Evolutionary conservation across 2,329 filamentous ascomycete species (phyloP).

Genomic region (Rhinocladiella mackenziei): DNA sequence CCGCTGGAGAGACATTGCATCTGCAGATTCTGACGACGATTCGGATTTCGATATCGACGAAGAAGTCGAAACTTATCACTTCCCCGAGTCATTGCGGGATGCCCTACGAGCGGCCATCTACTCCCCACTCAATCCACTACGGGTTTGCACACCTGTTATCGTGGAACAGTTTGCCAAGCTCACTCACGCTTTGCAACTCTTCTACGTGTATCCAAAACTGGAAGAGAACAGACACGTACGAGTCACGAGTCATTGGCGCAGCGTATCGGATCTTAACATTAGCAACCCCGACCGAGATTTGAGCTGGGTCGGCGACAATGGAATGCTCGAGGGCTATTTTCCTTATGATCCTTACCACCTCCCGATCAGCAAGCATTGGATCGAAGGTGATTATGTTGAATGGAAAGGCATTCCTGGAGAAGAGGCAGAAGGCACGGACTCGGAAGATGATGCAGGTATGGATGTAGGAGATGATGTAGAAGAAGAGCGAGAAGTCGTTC

Average conservation of each 20-base stretch:
- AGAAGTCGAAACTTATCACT: conserved; percentile 67
- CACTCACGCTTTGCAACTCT: conserved; percentile 75
- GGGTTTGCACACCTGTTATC: conserved; percentile 86
- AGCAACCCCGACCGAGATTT: conserved; percentile 52
- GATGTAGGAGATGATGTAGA: conserved; percentile 37
- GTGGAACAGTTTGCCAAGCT: conserved; percentile 89
- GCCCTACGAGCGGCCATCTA: conserved; percentile 74
- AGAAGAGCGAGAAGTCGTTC: conserved; percentile 41
- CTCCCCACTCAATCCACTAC: conserved; percentile 87
- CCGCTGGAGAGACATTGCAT: conserved; percentile 84
- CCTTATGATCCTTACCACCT: conserved; percentile 96
- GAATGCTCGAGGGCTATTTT: conserved; percentile 88
- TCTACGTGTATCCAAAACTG: conserved; percentile 83
- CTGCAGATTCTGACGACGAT: conserved; percentile 45
- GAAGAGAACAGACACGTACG: conserved; percentile 90
- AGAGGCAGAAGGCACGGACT: conserved; percentile 55
- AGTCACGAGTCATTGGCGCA: conserved; percentile 26
- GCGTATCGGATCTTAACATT: conserved; percentile 38
- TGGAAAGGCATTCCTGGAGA: conserved; percentile 74
- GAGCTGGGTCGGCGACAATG: conserved; percentile 63
- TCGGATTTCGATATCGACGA: conserved; percentile 55
- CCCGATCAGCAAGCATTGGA: conserved; percentile 80
- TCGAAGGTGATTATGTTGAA: conserved; percentile 75
- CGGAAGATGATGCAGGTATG: conserved; percentile 43
- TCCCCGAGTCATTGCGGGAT: conserved; percentile 70